Base-by-base conservation (phyloP, 2,329 filamentous ascomycete species). In the Botrytis tulipae region DNA sequence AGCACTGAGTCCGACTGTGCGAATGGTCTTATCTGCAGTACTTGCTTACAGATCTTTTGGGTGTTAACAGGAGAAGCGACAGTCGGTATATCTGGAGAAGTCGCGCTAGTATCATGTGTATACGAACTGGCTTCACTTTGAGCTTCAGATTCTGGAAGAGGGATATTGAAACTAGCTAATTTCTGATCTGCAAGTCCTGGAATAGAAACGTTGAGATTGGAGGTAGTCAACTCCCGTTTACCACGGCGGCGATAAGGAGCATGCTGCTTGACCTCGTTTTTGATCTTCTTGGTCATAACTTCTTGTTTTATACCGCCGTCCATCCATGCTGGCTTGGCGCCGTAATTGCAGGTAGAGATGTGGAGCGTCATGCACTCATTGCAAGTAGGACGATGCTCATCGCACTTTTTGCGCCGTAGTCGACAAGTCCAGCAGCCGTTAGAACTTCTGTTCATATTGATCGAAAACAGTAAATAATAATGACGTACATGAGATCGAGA, bases 371-470 rank as follows among this genome's bases (percentile, higher is more conserved):
- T 78, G 80, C 88, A 91, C 44, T 79, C 82, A 8, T 84, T 81
- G 79, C 89, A 91, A 18, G 84, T 78, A 18, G 88, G 87, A 3
- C 82, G 84, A 35, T 78, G 82, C 78, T 89, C 86, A 76, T 89
- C 87, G 79, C 88, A 90, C 78, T 89, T 90, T 78, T 90, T 91
- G 76, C 87, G 86, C 40, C 88, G 85, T 12, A 89, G 83, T 32
- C 87, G 85, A 77, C 88, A 90, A 75, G 78, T 80, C 75, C 78
- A 76, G 32, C 75, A 76, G n/a, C 74, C 74, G 72, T 73, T 73
- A 32, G 62, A 74, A 40, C 37, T 67, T 46, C 65, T 51, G 42
- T 35, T 67, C 46, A 48, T 67, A 22, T 14, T 67, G 65, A 54
- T 16, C 12, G 51, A 18, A 54, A 18, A 6, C n/a, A 29, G 51